Percentiles rank a stretch among this genome's conserved stretches.
These are phyloP conservation scores for Fraxinus latifolia DNA, from an alignment of 305 asterid species.

Conservation along the genomic window DNA sequence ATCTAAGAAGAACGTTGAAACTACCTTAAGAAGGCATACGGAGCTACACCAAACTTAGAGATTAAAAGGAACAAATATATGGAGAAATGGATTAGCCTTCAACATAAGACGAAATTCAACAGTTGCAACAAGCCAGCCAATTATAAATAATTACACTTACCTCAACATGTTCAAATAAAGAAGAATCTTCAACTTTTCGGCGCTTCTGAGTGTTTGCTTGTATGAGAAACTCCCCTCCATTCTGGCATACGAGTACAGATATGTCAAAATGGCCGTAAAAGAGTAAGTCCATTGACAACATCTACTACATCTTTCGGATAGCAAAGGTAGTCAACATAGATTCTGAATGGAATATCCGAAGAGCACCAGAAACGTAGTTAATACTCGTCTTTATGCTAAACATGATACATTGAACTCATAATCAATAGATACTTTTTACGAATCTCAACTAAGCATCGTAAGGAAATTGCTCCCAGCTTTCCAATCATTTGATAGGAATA, in stretches of 20 bases:
- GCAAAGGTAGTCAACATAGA: not conserved
- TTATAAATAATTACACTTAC: slow-evolving; percentile 36
- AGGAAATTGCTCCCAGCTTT: not conserved
- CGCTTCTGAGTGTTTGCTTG: slow-evolving; percentile 85
- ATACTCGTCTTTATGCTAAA: not conserved
- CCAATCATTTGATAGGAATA: not conserved
- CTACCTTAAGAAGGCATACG: slow-evolving; percentile 30
- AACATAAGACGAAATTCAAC: not conserved
- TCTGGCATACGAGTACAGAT: slow-evolving; percentile 43
- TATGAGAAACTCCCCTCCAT: slow-evolving; percentile 77
- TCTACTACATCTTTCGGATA: not conserved
- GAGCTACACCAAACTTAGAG: slow-evolving; percentile 19
- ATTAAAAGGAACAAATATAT: slow-evolving; percentile 8
- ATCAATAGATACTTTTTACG: not conserved
- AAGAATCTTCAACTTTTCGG: slow-evolving; percentile 55
- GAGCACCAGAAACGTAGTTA: not conserved
- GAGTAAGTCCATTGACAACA: not conserved
- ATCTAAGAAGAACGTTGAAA: not conserved
- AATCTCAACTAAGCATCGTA: not conserved
- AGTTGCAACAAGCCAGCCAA: slow-evolving; percentile 9
- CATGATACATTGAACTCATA: not conserved
- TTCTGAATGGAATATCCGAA: not conserved
- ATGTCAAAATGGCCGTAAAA: slow-evolving; percentile 18
- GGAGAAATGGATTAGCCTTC: slow-evolving; percentile 21
- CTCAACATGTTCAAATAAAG: slow-evolving; percentile 57